Evolutionary conservation across 2,329 filamentous ascomycete genomes (phyloP), one percentile per base, ranked within the genome.

Genomic region (Raffaelea deltoideospora): DNA sequence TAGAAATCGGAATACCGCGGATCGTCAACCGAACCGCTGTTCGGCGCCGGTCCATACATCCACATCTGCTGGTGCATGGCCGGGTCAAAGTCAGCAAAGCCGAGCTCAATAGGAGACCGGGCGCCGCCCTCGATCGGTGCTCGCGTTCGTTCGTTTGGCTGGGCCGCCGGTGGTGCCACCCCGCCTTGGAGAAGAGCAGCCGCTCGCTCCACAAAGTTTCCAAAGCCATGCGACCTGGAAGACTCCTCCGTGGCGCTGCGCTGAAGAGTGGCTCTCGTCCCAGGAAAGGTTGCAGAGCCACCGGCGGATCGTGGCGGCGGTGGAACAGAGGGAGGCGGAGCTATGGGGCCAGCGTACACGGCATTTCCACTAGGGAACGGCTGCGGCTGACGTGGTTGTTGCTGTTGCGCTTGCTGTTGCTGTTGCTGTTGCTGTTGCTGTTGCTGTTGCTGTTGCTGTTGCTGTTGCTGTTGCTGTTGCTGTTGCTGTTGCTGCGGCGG

Each of bases 31-130:
- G n/a, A n/a, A 30, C 6, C 28, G 10, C 4, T n/a, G 28, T 8
- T 30, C 28, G 6, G 13, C 28, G 10, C 6, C 28, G 28, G 39
- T 41, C 18, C 28, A 18, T 30, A 17, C n/a, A 34, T 37, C 45
- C 43, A 47, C n/a, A 42, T 40, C 27, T 41, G 40, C 35, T 45
- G 40, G 38, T 37, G 40, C 37, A 35, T 36, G 29, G 9, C 23
- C 1, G 31, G 14, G 11, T 38, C 22, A 22, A 27, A 33, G 4
- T 37, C 26, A 23, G 33, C 28, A n/a, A 31, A 42, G 27, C 15
- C 22, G 4, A 34, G 10, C 20, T 41, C 40, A 15, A 34, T 35
- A 4, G 41, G 43, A 6, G 40, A 41, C 5, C 41, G 38, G 21
- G n/a, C n/a, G n/a, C n/a, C n/a, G n/a, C n/a, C n/a, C n/a, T n/a